Percentiles rank a stretch among this genome's conserved stretches.
Evolutionary conservation across 1,139 yeast species (phyloP).

Genomic region (Arxiozyma telluris): DNA sequence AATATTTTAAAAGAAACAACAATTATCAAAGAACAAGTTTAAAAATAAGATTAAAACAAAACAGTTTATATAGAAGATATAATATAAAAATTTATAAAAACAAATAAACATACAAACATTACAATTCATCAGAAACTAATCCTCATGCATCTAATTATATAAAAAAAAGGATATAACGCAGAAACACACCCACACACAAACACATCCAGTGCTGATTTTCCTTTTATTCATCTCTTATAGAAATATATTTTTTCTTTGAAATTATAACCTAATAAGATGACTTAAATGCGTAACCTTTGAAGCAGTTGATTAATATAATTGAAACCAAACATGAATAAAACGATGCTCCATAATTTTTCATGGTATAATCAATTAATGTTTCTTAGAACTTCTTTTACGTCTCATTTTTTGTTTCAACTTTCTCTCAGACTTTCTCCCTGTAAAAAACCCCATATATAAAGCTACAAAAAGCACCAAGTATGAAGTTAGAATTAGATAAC

Average conservation of each 20-base stretch:
- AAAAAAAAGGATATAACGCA: too few species aligned
- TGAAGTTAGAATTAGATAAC: slow-evolving; percentile 80
- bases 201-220: too few species aligned
- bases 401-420: slow-evolving; percentile 31
- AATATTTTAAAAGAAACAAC: background rate
- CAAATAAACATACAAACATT: too few species aligned
- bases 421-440: slow-evolving; percentile 34
- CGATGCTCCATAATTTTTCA: too few species aligned
- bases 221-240: background rate
- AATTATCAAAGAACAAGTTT: background rate
- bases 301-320: too few species aligned
- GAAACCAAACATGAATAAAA: too few species aligned
- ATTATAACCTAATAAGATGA: too few species aligned
- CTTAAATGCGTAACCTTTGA: too few species aligned
- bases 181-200: too few species aligned
- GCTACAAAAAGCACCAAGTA: slow-evolving; percentile 86
- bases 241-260: too few species aligned
- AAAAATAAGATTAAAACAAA: background rate
- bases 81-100: too few species aligned
- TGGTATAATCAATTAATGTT: background rate
- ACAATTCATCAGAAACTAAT: background rate
- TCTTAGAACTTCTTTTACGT: slow-evolving; percentile 20
- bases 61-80: too few species aligned
- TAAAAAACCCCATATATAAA: slow-evolving; percentile 78
- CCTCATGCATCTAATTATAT: background rate